Percentiles rank a stretch among this genome's conserved stretches.
Evolutionary conservation across 2,329 filamentous ascomycete species (phyloP).

Genomic region (Diaporthe helianthi): DNA sequence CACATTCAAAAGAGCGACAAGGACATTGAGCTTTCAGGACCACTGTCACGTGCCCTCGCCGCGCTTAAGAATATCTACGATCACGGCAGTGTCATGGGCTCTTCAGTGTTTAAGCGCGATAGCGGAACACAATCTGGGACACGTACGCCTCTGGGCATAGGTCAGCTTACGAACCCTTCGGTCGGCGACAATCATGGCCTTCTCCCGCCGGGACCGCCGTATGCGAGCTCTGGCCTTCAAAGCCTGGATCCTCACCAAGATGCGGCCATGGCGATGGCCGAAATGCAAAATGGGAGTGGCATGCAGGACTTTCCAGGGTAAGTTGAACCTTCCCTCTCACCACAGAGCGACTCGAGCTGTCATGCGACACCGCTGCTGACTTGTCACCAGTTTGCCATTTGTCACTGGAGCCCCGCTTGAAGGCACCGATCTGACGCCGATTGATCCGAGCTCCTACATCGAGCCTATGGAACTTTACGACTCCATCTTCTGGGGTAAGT

Average conservation of each 20-base stretch:
- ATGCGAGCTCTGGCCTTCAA: slow-evolving; percentile 32
- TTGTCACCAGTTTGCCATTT: slow-evolving; percentile 11
- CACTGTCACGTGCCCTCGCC: slow-evolving; percentile 65
- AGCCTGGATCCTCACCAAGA: slow-evolving; percentile 63
- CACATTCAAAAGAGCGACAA: slow-evolving; percentile 63
- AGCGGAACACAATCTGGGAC: slow-evolving; percentile 53
- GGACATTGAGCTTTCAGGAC: slow-evolving; percentile 68
- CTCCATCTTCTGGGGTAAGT: slow-evolving; percentile 72
- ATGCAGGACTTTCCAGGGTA: slow-evolving; percentile 54
- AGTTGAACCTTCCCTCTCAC: slow-evolving; percentile 30
- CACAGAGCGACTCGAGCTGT: too few relatives aligned
- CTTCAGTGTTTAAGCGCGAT: slow-evolving; percentile 55
- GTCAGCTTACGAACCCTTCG: slow-evolving; percentile 37
- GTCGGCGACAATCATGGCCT: slow-evolving; percentile 22
- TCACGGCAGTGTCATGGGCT: slow-evolving; percentile 64
- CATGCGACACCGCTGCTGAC: slow-evolving; percentile 4
- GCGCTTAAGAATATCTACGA: slow-evolving; percentile 72
- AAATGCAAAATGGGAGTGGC: slow-evolving; percentile 65
- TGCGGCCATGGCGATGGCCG: slow-evolving; percentile 69
- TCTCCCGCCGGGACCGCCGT: slow-evolving; percentile 40
- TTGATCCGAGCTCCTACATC: slow-evolving; percentile 66
- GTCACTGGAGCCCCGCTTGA: slow-evolving; percentile 41
- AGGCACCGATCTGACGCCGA: slow-evolving; percentile 54
- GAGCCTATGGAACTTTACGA: slow-evolving; percentile 73
- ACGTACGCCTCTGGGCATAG: slow-evolving; percentile 49